Percentiles rank a stretch among this genome's conserved stretches.
These are phyloP conservation scores for Botrytis tulipae DNA, from an alignment of 2,329 filamentous ascomycete genomes.

Conservation along the genomic window DNA sequence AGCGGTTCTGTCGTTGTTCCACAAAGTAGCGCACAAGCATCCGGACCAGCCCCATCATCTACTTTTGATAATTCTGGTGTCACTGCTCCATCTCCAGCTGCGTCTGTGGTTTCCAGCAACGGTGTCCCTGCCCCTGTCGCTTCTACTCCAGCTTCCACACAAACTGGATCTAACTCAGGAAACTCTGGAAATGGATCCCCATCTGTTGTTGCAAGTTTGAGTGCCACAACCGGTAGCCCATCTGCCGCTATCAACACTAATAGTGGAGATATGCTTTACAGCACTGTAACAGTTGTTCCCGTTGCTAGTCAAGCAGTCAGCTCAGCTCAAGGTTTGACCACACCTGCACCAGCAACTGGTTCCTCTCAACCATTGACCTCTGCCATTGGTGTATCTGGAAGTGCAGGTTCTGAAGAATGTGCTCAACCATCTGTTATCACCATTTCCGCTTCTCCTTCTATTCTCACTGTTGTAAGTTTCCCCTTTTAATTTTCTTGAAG, in stretches of 20 bases:
- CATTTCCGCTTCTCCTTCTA: conserved; percentile 4
- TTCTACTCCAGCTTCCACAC: background rate
- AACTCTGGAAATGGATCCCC: conserved; percentile 4
- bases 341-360: background rate
- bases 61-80: background rate
- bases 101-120: background rate
- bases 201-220: conserved; percentile 8
- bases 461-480: conserved; percentile 17
- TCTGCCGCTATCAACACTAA: background rate
- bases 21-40: conserved; percentile 1
- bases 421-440: conserved; percentile 13
- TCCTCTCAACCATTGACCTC: conserved; percentile 4
- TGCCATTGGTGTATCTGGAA: background rate
- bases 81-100: background rate
- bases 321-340: conserved; percentile 1
- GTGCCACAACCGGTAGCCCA: background rate
- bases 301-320: conserved; percentile 11
- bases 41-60: background rate
- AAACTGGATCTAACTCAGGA: conserved; percentile 5
- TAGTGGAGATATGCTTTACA: background rate
- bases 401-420: conserved; percentile 3
- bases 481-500: background rate
- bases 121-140: background rate
- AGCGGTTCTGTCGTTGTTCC: background rate
- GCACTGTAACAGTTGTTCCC: conserved; percentile 14